Base-by-base conservation (phyloP, 2,329 filamentous ascomycete genomes). In the Aspergillus fumigatus region DNA sequence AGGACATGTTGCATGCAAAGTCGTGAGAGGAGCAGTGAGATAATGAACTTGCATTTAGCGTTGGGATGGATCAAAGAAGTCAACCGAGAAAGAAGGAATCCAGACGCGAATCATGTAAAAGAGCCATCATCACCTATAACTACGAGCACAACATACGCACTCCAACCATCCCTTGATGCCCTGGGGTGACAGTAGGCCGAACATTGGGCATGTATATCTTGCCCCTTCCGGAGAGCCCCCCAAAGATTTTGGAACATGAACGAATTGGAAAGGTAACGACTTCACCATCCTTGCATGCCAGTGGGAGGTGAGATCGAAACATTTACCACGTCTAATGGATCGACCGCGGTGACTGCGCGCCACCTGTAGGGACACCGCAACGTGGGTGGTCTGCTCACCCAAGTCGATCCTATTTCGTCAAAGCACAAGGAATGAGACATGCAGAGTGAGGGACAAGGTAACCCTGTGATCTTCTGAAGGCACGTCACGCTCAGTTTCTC, bases 211-310 rank as follows among this genome's bases (percentile, higher is more conserved):
- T 62, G 59, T 59, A 56, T 55, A 57, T 60, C 25, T 48, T 51
- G 53, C 60, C 64, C 68, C 64, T 71, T 72, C 63, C 62, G 57
- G 62, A 67, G 65, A 57, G 59, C 51, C 60, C 62, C 51, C 59
- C 60, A 53, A 65, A 62, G 60, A 62, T 56, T 64, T 61, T 63
- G 60, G 66, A 65, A 68, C 66, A 66, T 64, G 60, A 62, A 55
- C 47, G 51, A 53, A 55, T 50, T 54, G 47, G 57, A 56, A 61
- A 60, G 61, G 62, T 56, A 56, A 59, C 58, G 62, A 58, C 59
- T 63, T 58, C 55, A 59, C 58, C 51, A 57, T 73, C 72, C 72
- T 74, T 75, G 71, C 72, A 75, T 75, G 67, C 70, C 70, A 62
- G 65, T 65, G 58, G 60, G 59, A 66, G 64, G 62, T 62, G 59